These are phyloP conservation scores for Hyaloscypha finlandica DNA, from an alignment of 495 filamentous ascomycete genomes.

Conservation along the genomic window DNA sequence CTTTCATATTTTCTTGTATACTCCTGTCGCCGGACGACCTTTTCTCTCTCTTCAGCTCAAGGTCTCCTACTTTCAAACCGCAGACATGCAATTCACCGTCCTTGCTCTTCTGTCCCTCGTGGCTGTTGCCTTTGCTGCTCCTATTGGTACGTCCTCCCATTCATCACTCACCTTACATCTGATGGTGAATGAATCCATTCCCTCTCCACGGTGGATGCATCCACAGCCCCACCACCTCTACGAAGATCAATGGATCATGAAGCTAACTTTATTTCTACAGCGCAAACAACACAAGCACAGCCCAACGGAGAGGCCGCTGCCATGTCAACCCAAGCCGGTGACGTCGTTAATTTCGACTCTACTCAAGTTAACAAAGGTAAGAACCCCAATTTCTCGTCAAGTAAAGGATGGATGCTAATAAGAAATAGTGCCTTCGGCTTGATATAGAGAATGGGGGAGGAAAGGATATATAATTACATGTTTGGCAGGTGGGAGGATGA, in stretches of 20 bases:
- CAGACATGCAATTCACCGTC: slow-evolving; percentile 55
- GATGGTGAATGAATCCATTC: not conserved
- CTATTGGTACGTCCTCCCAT: not conserved
- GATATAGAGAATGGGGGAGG: not conserved
- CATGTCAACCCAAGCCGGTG: slow-evolving; percentile 33
- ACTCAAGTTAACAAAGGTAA: slow-evolving; percentile 31
- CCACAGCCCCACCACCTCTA: not conserved
- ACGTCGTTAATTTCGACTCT: slow-evolving; percentile 36
- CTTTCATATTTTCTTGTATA: slow-evolving; percentile 10
- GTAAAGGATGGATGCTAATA: not conserved
- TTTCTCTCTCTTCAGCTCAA: slow-evolving; percentile 25
- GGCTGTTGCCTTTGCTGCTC: slow-evolving; percentile 45
- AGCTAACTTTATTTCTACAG: slow-evolving; percentile 13
- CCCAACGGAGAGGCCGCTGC: slow-evolving; percentile 24
- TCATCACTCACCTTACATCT: not conserved
- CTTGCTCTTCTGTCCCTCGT: slow-evolving; percentile 47
- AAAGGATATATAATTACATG: slow-evolving; percentile 20
- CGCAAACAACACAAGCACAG: slow-evolving; percentile 8
- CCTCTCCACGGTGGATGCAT: not conserved
- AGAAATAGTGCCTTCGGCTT: slow-evolving; percentile 5
- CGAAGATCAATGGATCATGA: not conserved
- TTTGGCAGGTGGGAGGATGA: slow-evolving; percentile 14
- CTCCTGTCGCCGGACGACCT: slow-evolving; percentile 52
- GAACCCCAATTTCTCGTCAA: not conserved
- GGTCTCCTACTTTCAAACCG: slow-evolving; percentile 24